Evolutionary conservation across 176 grass and related monocot species (phyloP).

Genomic region (Zoysia japonica): DNA sequence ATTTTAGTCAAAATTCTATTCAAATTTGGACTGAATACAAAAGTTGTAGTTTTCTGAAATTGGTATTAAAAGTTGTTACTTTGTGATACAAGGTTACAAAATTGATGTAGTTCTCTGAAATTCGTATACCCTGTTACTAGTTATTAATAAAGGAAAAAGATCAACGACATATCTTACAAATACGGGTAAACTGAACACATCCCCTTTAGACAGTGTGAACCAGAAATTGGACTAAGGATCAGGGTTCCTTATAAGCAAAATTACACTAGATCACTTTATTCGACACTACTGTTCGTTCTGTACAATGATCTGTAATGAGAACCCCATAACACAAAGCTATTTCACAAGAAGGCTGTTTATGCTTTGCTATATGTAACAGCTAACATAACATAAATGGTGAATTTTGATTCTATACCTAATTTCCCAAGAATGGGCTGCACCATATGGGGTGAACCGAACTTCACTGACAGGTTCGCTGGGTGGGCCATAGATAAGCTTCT

Average conservation of each 20-base stretch:
- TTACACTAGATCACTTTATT: conserved; percentile 56
- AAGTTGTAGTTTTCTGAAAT: no score
- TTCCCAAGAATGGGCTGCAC: conserved; percentile 36
- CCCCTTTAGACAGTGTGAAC: not conserved
- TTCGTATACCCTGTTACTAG: no score
- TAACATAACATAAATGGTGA: conserved; percentile 57
- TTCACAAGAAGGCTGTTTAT: conserved; percentile 35
- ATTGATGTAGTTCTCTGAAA: no score
- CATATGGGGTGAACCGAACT: conserved; percentile 25
- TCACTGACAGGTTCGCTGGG: conserved; percentile 20
- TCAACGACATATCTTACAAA: not conserved
- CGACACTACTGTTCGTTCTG: conserved; percentile 42
- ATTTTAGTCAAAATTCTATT: no score
- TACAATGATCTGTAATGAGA: conserved; percentile 41
- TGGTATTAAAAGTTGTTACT: no score
- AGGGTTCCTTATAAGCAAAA: conserved; percentile 28
- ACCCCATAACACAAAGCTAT: conserved; percentile 36
- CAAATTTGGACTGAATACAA: no score
- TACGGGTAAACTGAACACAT: not conserved
- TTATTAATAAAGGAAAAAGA: not conserved
- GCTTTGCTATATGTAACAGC: conserved; percentile 60
- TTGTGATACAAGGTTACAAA: no score
- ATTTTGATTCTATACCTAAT: conserved; percentile 45
- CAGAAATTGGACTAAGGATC: not conserved
- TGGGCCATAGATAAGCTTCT: conserved; percentile 22